These are phyloP conservation scores for Fusarium subtropicale DNA, from an alignment of 2,329 filamentous ascomycete species.

Conservation along the genomic window DNA sequence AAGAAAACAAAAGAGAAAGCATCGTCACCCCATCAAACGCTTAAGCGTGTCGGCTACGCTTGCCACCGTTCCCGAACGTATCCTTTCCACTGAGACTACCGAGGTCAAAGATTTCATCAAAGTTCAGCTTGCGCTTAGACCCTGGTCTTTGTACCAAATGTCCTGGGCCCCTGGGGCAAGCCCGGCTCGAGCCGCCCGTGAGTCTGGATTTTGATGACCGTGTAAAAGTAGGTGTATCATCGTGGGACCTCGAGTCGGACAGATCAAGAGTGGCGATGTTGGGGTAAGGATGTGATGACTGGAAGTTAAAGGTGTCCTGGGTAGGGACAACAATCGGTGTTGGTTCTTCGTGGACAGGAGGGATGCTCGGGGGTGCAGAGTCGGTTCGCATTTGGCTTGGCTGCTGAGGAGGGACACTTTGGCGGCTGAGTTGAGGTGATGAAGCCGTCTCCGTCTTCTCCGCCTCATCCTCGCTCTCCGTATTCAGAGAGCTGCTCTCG, in stretches of 20 bases:
- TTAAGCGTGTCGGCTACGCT: constrained; percentile 63
- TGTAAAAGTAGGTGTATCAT: constrained; percentile 48
- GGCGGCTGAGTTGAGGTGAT: constrained; percentile 68
- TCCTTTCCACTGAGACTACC: constrained; percentile 74
- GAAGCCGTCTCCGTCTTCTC: constrained; percentile 71
- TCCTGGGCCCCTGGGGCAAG: constrained; percentile 47
- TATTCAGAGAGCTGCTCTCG: constrained; percentile 63
- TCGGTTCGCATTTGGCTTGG: constrained; percentile 44
- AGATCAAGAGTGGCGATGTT: constrained; percentile 71
- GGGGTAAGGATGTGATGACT: constrained; percentile 70
- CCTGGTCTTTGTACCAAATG: constrained; percentile 73
- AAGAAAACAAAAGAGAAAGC: constrained; percentile 24
- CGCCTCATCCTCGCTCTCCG: constrained; percentile 76
- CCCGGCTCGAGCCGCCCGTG: constrained; percentile 40
- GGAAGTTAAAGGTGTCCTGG: constrained; percentile 76
- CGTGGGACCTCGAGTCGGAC: constrained; percentile 62
- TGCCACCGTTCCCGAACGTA: constrained; percentile 60
- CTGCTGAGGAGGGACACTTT: constrained; percentile 56
- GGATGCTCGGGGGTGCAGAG: constrained; percentile 45
- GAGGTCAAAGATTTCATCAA: constrained; percentile 78
- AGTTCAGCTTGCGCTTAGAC: constrained; percentile 77
- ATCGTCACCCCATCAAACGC: neutral
- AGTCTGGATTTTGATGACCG: constrained; percentile 49
- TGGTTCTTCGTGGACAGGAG: constrained; percentile 47
- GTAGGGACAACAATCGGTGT: constrained; percentile 63